Base-by-base conservation (phyloP, 1,284 basidiomycete species). In the Fomitopsis palustris region DNA sequence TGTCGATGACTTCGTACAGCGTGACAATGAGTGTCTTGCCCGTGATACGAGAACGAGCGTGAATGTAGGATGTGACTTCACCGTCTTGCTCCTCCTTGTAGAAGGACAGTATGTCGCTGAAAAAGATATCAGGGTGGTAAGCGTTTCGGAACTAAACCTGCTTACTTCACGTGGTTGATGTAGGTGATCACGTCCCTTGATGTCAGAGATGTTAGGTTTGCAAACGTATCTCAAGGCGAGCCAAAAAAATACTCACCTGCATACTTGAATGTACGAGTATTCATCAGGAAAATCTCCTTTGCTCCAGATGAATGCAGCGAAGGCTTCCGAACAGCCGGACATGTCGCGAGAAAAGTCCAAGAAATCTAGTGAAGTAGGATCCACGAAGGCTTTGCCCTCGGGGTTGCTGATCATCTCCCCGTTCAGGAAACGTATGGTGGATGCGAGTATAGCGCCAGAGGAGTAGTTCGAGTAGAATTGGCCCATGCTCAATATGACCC, bases 11-110 rank as follows among this genome's bases (percentile, higher is more conserved):
- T 37, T 65, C 62, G 4, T 35, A 25, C 14, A 64, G 52, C 12
- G 56, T 60, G 5, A 39, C 54, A 16, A 19, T 17, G 14, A 55
- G 12, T 25, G 52, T 29, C 23, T 59, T 63, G 7, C 54, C 61
- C 8, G 61, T 61, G 0, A 60, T 51, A 16, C 37, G 17, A 4
- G 59, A 61, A 19, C 63, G 58, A 27, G 55, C 61, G 33, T 60
- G 57, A 23, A 64, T 53, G 33, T 61, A 59, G 14, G 54, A 61
- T n/a, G n/a, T 33, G 8, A 31, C 55, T 8, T 64, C 63, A 3
- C 54, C 58, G 9, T 37, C 56, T 7, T 59, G 29, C 37, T 62
- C 63, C 45, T 64, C 63, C 51, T 64, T 64, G 55, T 64, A 64
- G 54, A 62, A 64, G 14, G 61, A 62, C n/a, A 64, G 35, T 23